Evolutionary conservation across 192 early-diverging fungal species (phyloP).

Genomic region (Podila epicladia): DNA sequence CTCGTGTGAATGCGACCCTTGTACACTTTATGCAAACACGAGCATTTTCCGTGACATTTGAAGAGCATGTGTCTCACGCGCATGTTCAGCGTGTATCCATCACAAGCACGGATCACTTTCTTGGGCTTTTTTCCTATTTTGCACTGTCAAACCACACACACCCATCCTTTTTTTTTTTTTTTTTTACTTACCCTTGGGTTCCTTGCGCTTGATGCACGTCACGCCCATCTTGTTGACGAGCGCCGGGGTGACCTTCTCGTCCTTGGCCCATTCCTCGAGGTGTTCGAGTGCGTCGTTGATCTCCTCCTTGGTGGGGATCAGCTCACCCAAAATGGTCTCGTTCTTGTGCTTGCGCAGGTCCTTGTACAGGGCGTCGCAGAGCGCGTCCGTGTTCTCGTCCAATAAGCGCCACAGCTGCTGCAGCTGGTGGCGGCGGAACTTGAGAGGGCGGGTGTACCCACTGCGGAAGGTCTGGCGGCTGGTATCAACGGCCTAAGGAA

Average conservation of each 20-base stretch:
- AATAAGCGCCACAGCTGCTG: slow-evolving; percentile 43
- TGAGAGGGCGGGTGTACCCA: slow-evolving; percentile 47
- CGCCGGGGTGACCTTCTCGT: slow-evolving; percentile 55
- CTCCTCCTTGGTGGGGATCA: slow-evolving; percentile 51
- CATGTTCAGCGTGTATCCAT: slow-evolving; percentile 68
- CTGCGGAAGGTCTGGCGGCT: slow-evolving; percentile 42
- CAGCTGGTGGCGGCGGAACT: slow-evolving; percentile 53
- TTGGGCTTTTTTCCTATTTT: slow-evolving; percentile 49
- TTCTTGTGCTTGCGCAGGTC: slow-evolving; percentile 48
- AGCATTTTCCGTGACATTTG: not conserved
- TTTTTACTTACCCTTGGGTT: slow-evolving; percentile 82
- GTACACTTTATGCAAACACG: slow-evolving; percentile 10
- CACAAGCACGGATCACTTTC: too few species aligned
- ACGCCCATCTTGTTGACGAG: slow-evolving; percentile 59
- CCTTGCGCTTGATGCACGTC: slow-evolving; percentile 65
- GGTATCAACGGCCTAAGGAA: slow-evolving; percentile 23
- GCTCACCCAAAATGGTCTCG: slow-evolving; percentile 36
- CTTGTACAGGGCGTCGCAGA: slow-evolving; percentile 44
- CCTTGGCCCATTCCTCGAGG: slow-evolving; percentile 68
- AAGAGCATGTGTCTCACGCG: slow-evolving; percentile 73
- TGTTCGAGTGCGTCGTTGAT: slow-evolving; percentile 63
- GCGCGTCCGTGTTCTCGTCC: slow-evolving; percentile 40
- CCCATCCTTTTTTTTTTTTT: slow-evolving; percentile 54
- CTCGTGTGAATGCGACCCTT: slow-evolving; percentile 8
- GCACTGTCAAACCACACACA: not conserved